Conservation (phyloP, 2,329 filamentous ascomycete genomes). For the Aspergillus flavus region DNA sequence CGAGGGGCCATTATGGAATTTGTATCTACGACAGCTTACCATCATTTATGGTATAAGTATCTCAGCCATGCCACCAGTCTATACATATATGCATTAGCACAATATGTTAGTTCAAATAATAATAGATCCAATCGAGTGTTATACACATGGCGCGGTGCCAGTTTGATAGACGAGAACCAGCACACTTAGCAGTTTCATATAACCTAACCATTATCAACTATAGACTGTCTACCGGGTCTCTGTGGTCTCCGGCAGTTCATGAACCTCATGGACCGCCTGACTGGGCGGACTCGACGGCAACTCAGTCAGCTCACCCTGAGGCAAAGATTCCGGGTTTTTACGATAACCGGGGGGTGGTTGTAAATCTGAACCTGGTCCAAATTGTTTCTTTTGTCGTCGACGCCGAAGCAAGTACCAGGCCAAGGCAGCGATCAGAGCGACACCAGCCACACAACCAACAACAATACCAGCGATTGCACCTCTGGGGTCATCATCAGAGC, state of each 20-base stretch:
- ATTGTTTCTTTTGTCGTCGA: not conserved
- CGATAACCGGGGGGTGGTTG: not conserved
- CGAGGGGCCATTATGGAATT: rapidly evolving
- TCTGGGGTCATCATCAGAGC: not conserved
- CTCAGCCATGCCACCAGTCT: too few species aligned
- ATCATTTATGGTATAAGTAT: too few species aligned
- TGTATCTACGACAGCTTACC: too few species aligned
- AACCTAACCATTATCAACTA: rapidly evolving
- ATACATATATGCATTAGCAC: too few species aligned
- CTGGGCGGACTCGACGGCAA: not conserved
- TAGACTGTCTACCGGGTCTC: not conserved
- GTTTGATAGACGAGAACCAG: too few species aligned
- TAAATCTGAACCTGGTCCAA: not conserved
- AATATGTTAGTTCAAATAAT: too few species aligned
- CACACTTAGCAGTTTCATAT: too few species aligned
- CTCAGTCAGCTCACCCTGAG: not conserved
- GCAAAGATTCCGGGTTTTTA: not conserved
- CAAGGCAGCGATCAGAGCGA: not conserved
- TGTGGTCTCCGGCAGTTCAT: not conserved
- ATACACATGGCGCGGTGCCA: too few species aligned
- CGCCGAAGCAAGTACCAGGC: not conserved
- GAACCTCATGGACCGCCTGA: not conserved
- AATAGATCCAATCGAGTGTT: too few species aligned
- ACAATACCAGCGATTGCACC: conserved; percentile 7
- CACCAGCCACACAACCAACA: conserved; percentile 1